Conservation (phyloP, 257 asterid genomes). For the Linderniella brevidens region DNA sequence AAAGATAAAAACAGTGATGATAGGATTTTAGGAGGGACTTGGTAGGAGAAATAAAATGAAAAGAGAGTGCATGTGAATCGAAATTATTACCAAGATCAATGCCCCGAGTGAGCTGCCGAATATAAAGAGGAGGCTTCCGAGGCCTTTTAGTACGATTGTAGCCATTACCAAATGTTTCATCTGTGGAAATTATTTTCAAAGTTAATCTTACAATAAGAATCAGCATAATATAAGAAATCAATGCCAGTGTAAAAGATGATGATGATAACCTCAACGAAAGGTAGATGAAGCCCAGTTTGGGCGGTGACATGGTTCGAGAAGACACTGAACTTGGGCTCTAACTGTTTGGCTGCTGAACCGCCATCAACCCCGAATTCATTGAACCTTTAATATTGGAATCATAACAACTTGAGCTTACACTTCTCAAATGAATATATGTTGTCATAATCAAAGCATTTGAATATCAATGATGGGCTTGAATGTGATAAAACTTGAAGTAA, state of each 20-base stretch:
- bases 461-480: no score
- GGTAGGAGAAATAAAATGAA: no score
- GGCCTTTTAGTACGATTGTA: constrained; percentile 43
- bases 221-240: no score
- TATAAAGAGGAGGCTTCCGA: constrained; percentile 76
- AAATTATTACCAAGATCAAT: constrained; percentile 47
- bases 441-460: not conserved
- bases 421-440: not conserved
- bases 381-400: constrained; percentile 24
- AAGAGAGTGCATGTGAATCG: not conserved
- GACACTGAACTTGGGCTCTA: constrained; percentile 50
- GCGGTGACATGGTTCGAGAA: constrained; percentile 51
- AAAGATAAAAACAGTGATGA: not conserved
- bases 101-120: constrained; percentile 87
- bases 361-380: constrained; percentile 81
- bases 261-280: constrained; percentile 56
- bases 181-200: constrained; percentile 20
- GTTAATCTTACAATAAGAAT: not conserved
- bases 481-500: no score
- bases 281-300: constrained; percentile 45
- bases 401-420: not conserved
- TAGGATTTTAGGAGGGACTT: not conserved
- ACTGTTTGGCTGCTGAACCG: constrained; percentile 61
- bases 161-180: constrained; percentile 61
- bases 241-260: not conserved